A percentile compares a stretch with the other conserved stretches of the same genome.
Evolutionary conservation across 768 basidiomycete species (phyloP).

Genomic region (Pleurotus sapidus): DNA sequence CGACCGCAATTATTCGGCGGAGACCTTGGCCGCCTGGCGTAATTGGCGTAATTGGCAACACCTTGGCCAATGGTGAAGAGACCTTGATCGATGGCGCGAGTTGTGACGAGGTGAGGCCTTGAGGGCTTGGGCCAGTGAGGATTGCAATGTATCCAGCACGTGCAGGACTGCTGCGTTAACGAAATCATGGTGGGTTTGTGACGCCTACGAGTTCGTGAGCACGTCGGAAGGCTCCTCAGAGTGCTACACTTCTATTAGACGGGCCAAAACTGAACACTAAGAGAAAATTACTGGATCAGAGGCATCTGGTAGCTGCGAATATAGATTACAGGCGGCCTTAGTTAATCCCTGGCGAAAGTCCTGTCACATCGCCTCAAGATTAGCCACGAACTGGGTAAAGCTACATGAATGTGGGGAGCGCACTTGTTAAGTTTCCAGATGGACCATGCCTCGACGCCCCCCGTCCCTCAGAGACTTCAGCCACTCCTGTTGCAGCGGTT

Average conservation of each 20-base stretch:
- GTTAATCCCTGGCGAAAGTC: slow-evolving; percentile 72
- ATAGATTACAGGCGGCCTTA: slow-evolving; percentile 77
- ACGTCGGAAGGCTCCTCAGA: slow-evolving; percentile 89
- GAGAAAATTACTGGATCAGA: slow-evolving; percentile 64
- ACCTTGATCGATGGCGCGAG: slow-evolving; percentile 24
- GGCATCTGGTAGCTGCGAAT: slow-evolving; percentile 77
- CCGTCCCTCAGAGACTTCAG: slow-evolving; percentile 47
- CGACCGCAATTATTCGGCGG: slow-evolving; percentile 46
- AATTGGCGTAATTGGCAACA: too few species aligned
- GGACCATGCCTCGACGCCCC: slow-evolving; percentile 63
- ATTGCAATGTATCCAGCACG: slow-evolving; percentile 58
- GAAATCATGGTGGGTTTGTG: slow-evolving; percentile 83
- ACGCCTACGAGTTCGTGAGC: slow-evolving; percentile 78
- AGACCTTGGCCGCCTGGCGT: slow-evolving; percentile 38
- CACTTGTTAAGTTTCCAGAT: slow-evolving; percentile 88
- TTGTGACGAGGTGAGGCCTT: slow-evolving; percentile 64
- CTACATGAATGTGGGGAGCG: slow-evolving; percentile 21
- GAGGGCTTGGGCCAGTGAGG: slow-evolving; percentile 46
- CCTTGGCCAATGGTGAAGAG: slow-evolving; percentile 15
- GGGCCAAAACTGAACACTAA: not conserved
- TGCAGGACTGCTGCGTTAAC: slow-evolving; percentile 66
- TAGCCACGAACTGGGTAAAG: too few species aligned
- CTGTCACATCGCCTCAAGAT: slow-evolving; percentile 30
- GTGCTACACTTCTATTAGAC: slow-evolving; percentile 42
- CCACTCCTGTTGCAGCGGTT: slow-evolving; percentile 66